phyloP scores from a whole-genome alignment of 2,329 filamentous ascomycete genomes.

The Fonsecaea pugnacius region DNA sequence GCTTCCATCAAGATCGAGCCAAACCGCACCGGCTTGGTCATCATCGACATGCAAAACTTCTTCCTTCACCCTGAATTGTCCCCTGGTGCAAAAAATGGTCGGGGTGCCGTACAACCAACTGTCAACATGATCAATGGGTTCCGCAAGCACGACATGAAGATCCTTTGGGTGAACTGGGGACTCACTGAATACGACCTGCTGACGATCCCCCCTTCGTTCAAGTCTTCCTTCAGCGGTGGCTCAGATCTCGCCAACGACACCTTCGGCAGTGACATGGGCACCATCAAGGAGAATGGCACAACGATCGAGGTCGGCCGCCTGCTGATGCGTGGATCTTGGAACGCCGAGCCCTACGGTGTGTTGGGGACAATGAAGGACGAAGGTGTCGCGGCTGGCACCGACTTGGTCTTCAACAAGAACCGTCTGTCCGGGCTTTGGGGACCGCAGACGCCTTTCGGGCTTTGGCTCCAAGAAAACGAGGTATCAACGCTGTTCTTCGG shows the following conservation, averaged over 20 bases:
- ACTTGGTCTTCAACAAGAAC: constrained; percentile 61
- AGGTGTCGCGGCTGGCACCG: constrained; percentile 45
- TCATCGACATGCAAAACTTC: constrained; percentile 60
- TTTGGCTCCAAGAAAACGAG: constrained; percentile 46
- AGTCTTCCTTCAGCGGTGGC: constrained; percentile 52
- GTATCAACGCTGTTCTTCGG: constrained; percentile 59
- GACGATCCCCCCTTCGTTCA: constrained; percentile 55
- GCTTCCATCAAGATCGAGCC: constrained; percentile 47
- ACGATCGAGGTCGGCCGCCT: constrained; percentile 42
- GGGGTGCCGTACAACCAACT: constrained; percentile 46
- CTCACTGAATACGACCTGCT: constrained; percentile 56
- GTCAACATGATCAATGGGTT: constrained; percentile 51
- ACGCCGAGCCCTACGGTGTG: constrained; percentile 49
- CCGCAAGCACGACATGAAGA: constrained; percentile 52
- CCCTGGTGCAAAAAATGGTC: constrained; percentile 47
- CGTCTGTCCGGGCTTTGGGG: constrained; percentile 63
- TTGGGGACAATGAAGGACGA: constrained; percentile 54
- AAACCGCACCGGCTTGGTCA: constrained; percentile 50
- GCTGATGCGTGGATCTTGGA: constrained; percentile 60
- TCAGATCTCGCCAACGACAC: constrained; percentile 33
- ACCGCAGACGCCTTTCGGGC: constrained; percentile 48
- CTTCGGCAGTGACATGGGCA: constrained; percentile 25
- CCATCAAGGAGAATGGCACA: constrained; percentile 18
- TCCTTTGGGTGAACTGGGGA: constrained; percentile 63
- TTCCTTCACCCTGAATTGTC: constrained; percentile 52